These are phyloP conservation scores for Setomelanomma holmii DNA, from an alignment of 2,329 filamentous ascomycete genomes.

Conservation along the genomic window DNA sequence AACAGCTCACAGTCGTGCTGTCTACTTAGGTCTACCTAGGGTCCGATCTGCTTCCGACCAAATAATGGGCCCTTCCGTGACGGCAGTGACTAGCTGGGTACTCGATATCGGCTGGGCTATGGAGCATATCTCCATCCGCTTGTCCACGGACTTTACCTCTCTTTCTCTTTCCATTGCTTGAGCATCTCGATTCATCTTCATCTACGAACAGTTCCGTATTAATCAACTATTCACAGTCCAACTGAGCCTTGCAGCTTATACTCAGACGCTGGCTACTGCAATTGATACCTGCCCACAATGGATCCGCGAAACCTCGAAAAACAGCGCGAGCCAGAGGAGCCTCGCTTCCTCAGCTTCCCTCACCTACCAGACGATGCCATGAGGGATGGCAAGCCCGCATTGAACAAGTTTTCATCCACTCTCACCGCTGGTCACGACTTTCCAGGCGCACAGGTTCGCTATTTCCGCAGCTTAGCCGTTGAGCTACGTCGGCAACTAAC, in stretches of 20 bases:
- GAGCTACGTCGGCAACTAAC: constrained; percentile 7
- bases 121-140: constrained; percentile 28
- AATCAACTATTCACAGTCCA: too few species aligned
- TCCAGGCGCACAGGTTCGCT: constrained; percentile 80
- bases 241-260: neutral
- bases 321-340: constrained; percentile 47
- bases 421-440: constrained; percentile 88
- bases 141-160: constrained; percentile 11
- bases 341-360: constrained; percentile 64
- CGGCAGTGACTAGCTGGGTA: constrained; percentile 26
- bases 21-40: constrained; percentile 23
- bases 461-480: neutral
- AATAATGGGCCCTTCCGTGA: constrained; percentile 12
- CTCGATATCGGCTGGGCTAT: constrained; percentile 25
- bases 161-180: constrained; percentile 2
- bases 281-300: constrained; percentile 31
- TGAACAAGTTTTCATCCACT: constrained; percentile 87
- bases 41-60: constrained; percentile 18
- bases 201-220: neutral
- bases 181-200: neutral
- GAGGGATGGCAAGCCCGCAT: constrained; percentile 65
- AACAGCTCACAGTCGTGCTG: constrained; percentile 18
- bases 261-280: neutral
- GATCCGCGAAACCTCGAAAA: constrained; percentile 46
- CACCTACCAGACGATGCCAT: constrained; percentile 61